Evolutionary conservation across 116 monocot genomes (phyloP), one percentile per base, ranked within the genome.

Genomic region (Papilionanthe hybrid): DNA sequence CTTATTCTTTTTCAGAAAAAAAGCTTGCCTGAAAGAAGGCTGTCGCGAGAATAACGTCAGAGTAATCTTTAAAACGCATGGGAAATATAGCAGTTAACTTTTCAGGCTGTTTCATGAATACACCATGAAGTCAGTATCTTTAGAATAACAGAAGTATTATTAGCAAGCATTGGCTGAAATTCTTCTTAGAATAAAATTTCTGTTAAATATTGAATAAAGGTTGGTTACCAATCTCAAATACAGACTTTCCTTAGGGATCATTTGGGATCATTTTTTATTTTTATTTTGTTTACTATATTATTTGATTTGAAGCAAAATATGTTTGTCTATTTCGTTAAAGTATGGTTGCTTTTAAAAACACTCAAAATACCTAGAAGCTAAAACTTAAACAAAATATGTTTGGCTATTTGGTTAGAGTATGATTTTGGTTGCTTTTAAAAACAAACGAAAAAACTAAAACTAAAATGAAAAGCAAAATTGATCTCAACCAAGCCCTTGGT

Each of bases 21-120:
- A 43, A 47, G 63, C 55, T 53, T 79, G 87, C 93, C 93, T 93
- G 91, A 78, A 91, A 91, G 29, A 93, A 89, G 43, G 91, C 78
- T 56, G 89, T 88, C 79, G 93, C 93, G 17, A 93, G 80, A 55
- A 85, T 79, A 32, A 91, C 87, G 76, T 93, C 93, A 0, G 88
- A 81, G 37, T 93, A 72, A 77, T 93, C 89, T 72, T 91, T 91
- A 67, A 93, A 89, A 7, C 87, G 84, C 87, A 91, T 91, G 53
- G 93, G 93, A 89, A 89, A 89, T 75, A 89, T 86, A 32, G 81
- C 85, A 23, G 78, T 87, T 50, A 90, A 58, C 81, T 87, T 87
- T 71, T 87, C 87, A 76, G 78, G 82, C 93, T 93, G 82, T 81
- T 72, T 7, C 15, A 76, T 19, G 53, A 32, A 25, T 17, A 72